These are phyloP conservation scores for Paramecium octaurelia DNA, from an alignment of 73 alveolate species.

Conservation along the genomic window DNA sequence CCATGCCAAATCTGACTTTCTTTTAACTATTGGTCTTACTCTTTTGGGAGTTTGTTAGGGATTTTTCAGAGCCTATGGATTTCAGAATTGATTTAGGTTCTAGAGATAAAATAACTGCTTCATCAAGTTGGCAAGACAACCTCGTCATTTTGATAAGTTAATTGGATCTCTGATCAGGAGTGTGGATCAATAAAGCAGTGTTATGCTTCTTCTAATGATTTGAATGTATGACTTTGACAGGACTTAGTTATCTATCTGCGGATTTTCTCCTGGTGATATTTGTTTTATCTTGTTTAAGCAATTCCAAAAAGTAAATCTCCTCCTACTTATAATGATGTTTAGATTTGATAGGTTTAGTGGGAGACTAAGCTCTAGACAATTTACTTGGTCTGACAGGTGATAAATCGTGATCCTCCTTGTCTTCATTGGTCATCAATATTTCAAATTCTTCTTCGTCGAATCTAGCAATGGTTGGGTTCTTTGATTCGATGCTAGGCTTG, in stretches of 20 bases:
- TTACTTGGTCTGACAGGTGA: neutral
- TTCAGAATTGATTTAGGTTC: neutral
- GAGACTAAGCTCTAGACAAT: conserved; percentile 13
- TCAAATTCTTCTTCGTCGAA: neutral
- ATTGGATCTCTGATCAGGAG: neutral
- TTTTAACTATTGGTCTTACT: neutral
- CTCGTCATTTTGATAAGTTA: neutral
- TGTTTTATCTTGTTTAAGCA: neutral
- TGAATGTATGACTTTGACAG: neutral
- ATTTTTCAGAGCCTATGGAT: neutral
- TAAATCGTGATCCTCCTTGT: neutral
- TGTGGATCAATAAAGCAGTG: neutral
- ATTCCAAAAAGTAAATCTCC: neutral
- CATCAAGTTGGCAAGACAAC: neutral
- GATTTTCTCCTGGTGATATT: neutral
- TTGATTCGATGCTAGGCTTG: neutral
- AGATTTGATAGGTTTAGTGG: neutral
- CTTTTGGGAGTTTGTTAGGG: neutral
- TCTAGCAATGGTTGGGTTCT: neutral
- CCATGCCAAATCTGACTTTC: neutral
- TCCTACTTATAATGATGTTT: neutral
- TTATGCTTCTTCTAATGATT: neutral
- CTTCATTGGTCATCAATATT: neutral
- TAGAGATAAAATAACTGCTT: neutral
- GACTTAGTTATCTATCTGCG: conserved; percentile 7